Base-by-base conservation (phyloP, 1,284 basidiomycete species). In the Tremellales sp. region DNA sequence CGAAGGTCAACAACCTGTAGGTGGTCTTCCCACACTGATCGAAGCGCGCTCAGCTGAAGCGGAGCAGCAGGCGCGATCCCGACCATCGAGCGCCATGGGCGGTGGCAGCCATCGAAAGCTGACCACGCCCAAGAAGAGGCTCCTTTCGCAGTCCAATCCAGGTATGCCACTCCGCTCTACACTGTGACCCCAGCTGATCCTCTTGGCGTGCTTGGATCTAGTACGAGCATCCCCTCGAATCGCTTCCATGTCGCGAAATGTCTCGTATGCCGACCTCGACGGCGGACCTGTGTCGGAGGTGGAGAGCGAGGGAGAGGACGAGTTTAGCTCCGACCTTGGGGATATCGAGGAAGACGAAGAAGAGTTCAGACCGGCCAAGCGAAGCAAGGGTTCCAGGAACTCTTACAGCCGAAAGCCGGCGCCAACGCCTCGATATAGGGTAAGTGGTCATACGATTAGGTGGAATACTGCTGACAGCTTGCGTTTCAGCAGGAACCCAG, bases 251-350 rank as follows among this genome's bases (percentile, higher is more conserved):
- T 51, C 56, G 32, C 63, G 67, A 18, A 60, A 45, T 26, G 54
- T 64, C 22, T 68, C 67, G 0, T 71, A 70, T 39, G 64, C 64
- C 27, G 57, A 68, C 34, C 48, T 65, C 22, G 64, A 67, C 41
- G 64, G 57, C 24, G 47, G 44, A 9, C 45, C 54, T 16, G 47
- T 43, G 24, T 52, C 53, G 10, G 57, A 48, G 25, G 54, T 48
- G 13, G 57, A 56, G 3, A n/a, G n/a, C n/a, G 46, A 45, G 31
- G 47, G 36, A 8, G 46, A 46, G 33, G 60, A 63, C 28, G 53
- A 59, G 14, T 60, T 57, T 24, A 51, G 46, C 6, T 50, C 49
- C 9, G 57, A 57, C 14, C 47, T 41, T 16, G 56, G 53, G 32
- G 44, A 51, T 19, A 55, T 52, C 32, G 47, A 54, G 5, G 60